Base-by-base conservation (phyloP, 495 filamentous ascomycete species). In the Tetracladium marchalianum region DNA sequence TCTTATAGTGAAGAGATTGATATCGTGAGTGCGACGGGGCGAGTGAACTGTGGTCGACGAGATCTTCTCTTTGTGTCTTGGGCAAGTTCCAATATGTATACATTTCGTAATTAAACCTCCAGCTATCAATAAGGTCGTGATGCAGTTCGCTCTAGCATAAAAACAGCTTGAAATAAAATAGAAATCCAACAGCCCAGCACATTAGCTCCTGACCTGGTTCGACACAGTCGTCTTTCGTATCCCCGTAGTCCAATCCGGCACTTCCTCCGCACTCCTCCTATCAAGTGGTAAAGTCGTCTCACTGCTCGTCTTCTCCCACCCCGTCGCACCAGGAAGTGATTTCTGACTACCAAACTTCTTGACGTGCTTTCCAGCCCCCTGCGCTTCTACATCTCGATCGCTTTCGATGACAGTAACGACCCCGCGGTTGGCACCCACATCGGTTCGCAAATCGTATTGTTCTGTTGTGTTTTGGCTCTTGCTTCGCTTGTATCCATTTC, bases 211-310 rank as follows among this genome's bases (percentile, higher is more conserved):
- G 22, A 32, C 35, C 39, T 52, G 49, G 19, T 41, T 53, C 36
- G 37, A 35, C 5, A 49, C 36, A 18, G 46, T 49, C 8, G 45
- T 53, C 31, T 49, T 53, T 37, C 45, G 40, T 11, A 53, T 53
- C 0, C 41, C 51, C 5, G 11, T 22, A 15, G 27, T 38, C 51
- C 51, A 53, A 2, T 16, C 18, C 39, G 31, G 17, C 8, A 38
- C 24, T 17, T 12, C 45, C 7, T 53, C 51, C 11, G 45, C 51
- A 42, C 41, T 45, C 9, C 36, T 46, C 8, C 22, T 27, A 19
- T 48, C 50, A 41, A 27, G 22, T 27, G 22, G 22, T 7, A 27
- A 27, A 7, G 41, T 46, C n/a, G 49, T 39, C 18, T 36, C 31
- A 38, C 35, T 53, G 16, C 34, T 37, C 22, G 45, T 53, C 18